phyloP scores from a whole-genome alignment of 164 flowering plant species.

The Vitis amurensis region DNA sequence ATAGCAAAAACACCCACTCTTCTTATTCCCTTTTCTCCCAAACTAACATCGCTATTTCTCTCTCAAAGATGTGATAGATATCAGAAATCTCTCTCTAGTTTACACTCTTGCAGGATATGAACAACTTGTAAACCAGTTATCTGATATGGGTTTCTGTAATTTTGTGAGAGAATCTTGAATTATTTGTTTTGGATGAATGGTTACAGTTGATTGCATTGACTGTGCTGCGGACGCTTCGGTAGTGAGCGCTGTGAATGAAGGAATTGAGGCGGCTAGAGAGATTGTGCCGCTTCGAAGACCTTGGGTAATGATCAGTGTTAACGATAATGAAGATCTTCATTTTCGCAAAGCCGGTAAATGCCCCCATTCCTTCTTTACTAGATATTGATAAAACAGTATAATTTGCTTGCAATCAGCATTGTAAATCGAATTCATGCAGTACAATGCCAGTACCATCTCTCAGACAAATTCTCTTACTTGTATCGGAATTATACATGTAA shows the following conservation, averaged over 20 bases:
- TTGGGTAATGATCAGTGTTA: slow-evolving; percentile 90
- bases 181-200: slow-evolving; percentile 3
- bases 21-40: no score
- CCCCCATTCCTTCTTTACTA: background rate
- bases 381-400: no score
- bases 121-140: background rate
- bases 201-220: slow-evolving; percentile 80
- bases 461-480: no score
- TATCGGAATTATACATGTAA: no score
- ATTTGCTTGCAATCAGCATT: no score
- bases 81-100: slow-evolving; percentile 81
- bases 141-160: no score
- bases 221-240: slow-evolving; percentile 77
- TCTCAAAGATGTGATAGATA: slow-evolving; percentile 65
- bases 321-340: slow-evolving; percentile 80
- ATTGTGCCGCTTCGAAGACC: slow-evolving; percentile 57
- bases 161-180: background rate
- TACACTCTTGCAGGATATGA: slow-evolving; percentile 90
- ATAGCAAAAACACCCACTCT: no score
- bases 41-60: background rate
- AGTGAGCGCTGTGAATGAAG: slow-evolving; percentile 78
- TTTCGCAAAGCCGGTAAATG: slow-evolving; percentile 79
- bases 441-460: no score
- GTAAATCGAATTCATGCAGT: no score
- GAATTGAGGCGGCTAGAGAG: slow-evolving; percentile 64